Conservation (phyloP, 1,284 basidiomycete genomes). For the Butyriboletus appendiculatus region DNA sequence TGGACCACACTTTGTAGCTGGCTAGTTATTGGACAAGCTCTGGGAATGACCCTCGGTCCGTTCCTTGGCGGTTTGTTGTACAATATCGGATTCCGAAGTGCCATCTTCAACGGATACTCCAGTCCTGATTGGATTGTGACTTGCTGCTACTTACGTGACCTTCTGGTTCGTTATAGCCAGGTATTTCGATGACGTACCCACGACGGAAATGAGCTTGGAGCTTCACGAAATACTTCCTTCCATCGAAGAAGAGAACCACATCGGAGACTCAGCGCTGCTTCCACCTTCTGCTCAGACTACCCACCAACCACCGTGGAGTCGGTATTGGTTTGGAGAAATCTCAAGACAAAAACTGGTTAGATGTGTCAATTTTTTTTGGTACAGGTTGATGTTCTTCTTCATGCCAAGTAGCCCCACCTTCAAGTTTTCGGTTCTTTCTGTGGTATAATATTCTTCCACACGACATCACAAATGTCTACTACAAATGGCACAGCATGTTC, state of each 20-base stretch:
- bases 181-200: constrained; percentile 55
- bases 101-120: constrained; percentile 62
- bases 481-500: too few relatives aligned
- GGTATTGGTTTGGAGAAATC: constrained; percentile 66
- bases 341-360: constrained; percentile 66
- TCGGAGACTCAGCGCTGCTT: neutral
- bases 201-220: constrained; percentile 11
- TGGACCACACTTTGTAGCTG: constrained; percentile 64
- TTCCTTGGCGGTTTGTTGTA: constrained; percentile 65
- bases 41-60: constrained; percentile 66
- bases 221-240: constrained; percentile 4
- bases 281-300: neutral
- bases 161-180: constrained; percentile 49
- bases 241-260: constrained; percentile 8
- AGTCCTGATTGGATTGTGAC: constrained; percentile 72
- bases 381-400: neutral
- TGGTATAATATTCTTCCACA: too few relatives aligned
- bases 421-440: too few relatives aligned
- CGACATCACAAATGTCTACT: too few relatives aligned
- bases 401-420: too few relatives aligned
- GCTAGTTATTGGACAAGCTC: constrained; percentile 62
- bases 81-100: constrained; percentile 52
- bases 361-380: neutral
- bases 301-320: constrained; percentile 35
- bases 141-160: constrained; percentile 46